A percentile compares a stretch with the other conserved stretches of the same genome.
Evolutionary conservation across 2,329 filamentous ascomycete genomes (phyloP).

Genomic region (Elsinoe batatas): DNA sequence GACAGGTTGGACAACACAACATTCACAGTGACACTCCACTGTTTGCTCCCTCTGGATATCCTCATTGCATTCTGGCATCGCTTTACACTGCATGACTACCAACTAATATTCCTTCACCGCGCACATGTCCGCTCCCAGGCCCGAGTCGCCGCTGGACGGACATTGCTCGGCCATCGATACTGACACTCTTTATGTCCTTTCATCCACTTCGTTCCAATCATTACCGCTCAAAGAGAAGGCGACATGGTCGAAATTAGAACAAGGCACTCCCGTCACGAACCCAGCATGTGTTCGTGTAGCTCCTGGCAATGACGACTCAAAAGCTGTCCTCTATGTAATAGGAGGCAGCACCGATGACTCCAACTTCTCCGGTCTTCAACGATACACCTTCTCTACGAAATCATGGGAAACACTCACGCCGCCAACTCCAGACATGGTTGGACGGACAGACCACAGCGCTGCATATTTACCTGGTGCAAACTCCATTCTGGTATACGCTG

Average conservation of each 20-base stretch:
- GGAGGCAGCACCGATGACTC: constrained; percentile 55
- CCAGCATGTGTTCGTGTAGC: constrained; percentile 66
- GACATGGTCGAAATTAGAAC: constrained; percentile 57
- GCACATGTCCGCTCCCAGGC: constrained; percentile 62
- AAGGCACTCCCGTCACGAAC: constrained; percentile 61
- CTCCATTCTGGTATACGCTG: constrained; percentile 71
- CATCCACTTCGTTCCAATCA: constrained; percentile 63
- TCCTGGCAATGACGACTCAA: constrained; percentile 45
- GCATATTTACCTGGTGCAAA: constrained; percentile 61
- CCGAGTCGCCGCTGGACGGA: constrained; percentile 58
- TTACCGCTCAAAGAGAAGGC: constrained; percentile 58
- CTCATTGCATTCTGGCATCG: not conserved
- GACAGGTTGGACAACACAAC: not conserved
- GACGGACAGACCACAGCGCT: constrained; percentile 65
- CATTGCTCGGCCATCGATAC: constrained; percentile 75
- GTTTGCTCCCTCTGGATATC: not conserved
- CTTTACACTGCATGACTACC: constrained; percentile 10
- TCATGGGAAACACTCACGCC: constrained; percentile 50
- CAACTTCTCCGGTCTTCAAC: constrained; percentile 65
- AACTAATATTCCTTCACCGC: constrained; percentile 2
- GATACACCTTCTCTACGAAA: constrained; percentile 47
- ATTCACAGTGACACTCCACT: not conserved
- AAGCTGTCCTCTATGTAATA: constrained; percentile 66
- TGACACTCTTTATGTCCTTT: constrained; percentile 77
- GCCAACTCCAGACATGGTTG: constrained; percentile 47